Percentiles rank a stretch among this genome's conserved stretches.
These are phyloP conservation scores for Plantago rigida DNA, from an alignment of 305 asterid genomes.

Conservation along the genomic window DNA sequence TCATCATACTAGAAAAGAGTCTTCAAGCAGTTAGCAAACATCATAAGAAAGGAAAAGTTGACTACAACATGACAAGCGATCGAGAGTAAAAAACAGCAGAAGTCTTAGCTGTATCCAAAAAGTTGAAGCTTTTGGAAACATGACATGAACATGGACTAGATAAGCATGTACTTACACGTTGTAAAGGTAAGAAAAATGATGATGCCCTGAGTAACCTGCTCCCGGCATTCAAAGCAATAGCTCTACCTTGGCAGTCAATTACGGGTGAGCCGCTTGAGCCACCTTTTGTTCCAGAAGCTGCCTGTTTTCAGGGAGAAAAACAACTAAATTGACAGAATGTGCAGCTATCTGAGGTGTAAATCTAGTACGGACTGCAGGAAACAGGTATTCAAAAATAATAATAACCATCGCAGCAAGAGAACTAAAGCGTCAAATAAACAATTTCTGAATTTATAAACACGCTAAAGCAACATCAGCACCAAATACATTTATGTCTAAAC, in stretches of 20 bases:
- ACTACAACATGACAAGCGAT: too few relatives aligned
- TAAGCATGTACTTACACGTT: constrained; percentile 54
- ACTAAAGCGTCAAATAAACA: too few relatives aligned
- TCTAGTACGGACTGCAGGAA: too few relatives aligned
- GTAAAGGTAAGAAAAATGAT: constrained; percentile 91
- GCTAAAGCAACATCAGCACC: too few relatives aligned
- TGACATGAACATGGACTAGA: constrained; percentile 1
- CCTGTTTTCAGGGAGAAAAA: neutral
- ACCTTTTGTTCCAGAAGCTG: constrained; percentile 79
- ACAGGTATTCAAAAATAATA: neutral
- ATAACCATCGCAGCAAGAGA: neutral
- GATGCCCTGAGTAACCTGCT: constrained; percentile 94
- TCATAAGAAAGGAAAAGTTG: too few relatives aligned
- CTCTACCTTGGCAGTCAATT: constrained; percentile 97
- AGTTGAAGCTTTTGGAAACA: too few relatives aligned
- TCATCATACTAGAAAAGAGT: too few relatives aligned
- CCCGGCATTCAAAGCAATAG: constrained; percentile 97
- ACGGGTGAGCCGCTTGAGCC: constrained; percentile 99
- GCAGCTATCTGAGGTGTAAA: neutral
- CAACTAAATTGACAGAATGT: neutral
- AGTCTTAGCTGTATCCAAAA: too few relatives aligned
- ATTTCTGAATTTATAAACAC: too few relatives aligned
- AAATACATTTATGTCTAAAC: too few relatives aligned
- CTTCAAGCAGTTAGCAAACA: too few relatives aligned
- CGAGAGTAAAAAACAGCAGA: too few relatives aligned